Evolutionary conservation across 768 basidiomycete genomes (phyloP).

Genomic region (Pleurotus salmoneostramineus): DNA sequence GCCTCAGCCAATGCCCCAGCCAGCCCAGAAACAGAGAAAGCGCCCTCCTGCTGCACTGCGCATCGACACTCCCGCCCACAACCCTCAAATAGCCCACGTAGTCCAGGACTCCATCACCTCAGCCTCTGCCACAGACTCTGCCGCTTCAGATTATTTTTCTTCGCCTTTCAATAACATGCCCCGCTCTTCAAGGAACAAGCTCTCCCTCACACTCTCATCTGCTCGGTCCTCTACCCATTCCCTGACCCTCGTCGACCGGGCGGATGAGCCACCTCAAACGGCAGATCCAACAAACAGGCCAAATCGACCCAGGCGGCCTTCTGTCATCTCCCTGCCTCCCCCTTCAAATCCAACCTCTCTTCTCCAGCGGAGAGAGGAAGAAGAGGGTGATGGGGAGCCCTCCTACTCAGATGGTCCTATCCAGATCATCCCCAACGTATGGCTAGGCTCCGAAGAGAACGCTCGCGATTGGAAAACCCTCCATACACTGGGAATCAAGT

Average conservation of each 20-base stretch:
- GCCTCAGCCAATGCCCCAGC: conserved; percentile 8
- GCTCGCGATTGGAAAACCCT: conserved; percentile 78
- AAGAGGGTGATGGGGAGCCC: conserved; percentile 25
- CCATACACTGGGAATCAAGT: conserved; percentile 66
- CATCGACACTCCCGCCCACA: conserved; percentile 50
- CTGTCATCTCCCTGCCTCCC: conserved; percentile 65
- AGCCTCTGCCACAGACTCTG: conserved; percentile 17
- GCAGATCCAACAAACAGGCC: conserved; percentile 24
- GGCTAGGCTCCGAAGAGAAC: conserved; percentile 91
- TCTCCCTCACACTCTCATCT: conserved; percentile 66
- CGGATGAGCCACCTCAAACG: conserved; percentile 26
- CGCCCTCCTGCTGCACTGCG: conserved; percentile 54
- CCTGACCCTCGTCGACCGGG: conserved; percentile 29
- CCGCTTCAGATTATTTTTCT: conserved; percentile 8
- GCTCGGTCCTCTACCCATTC: conserved; percentile 56
- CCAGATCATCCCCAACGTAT: conserved; percentile 81
- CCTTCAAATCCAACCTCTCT: conserved; percentile 47
- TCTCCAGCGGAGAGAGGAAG: conserved; percentile 64
- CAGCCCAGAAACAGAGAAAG: conserved; percentile 19
- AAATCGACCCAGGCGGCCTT: conserved; percentile 56
- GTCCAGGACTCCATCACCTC: conserved; percentile 44
- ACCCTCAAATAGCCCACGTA: conserved; percentile 46
- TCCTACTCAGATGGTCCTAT: conserved; percentile 82
- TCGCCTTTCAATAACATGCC: conserved; percentile 6
- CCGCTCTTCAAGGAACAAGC: conserved; percentile 43